These are phyloP conservation scores for Fistulina hepatica DNA, from an alignment of 1,284 basidiomycete species.

Conservation along the genomic window DNA sequence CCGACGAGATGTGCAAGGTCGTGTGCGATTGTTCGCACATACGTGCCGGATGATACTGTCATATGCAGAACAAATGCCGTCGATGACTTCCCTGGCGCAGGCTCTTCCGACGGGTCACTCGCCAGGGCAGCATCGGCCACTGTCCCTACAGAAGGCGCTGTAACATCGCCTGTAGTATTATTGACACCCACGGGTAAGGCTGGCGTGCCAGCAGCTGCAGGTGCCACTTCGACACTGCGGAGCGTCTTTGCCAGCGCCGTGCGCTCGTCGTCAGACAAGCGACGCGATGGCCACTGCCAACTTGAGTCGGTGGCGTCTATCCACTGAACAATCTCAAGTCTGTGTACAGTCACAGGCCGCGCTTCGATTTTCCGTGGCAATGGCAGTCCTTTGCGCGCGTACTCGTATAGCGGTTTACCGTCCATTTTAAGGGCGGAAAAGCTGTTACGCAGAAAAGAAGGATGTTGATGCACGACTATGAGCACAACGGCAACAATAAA, in stretches of 20 bases:
- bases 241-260: constrained; percentile 58
- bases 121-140: not conserved
- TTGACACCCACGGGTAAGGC: not conserved
- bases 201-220: not conserved
- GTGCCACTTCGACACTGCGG: constrained; percentile 6
- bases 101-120: constrained; percentile 26
- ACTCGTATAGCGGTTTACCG: constrained; percentile 92
- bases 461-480: too few species aligned
- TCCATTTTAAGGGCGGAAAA: constrained; percentile 99
- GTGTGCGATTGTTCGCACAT: constrained; percentile 87
- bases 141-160: not conserved
- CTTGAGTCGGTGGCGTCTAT: constrained; percentile 51
- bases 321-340: constrained; percentile 68
- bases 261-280: constrained; percentile 63
- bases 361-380: constrained; percentile 89
- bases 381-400: constrained; percentile 83
- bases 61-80: constrained; percentile 82
- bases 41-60: constrained; percentile 94
- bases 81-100: constrained; percentile 37
- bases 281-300: too few species aligned
- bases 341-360: constrained; percentile 76
- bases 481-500: not conserved
- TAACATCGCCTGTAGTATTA: too few species aligned
- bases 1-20: constrained; percentile 77
- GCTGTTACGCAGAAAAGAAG: constrained; percentile 31